Percentiles rank a stretch among this genome's conserved stretches.
Conservation (phyloP, 345 rosid genomes). For the Arabis hirsuta region DNA sequence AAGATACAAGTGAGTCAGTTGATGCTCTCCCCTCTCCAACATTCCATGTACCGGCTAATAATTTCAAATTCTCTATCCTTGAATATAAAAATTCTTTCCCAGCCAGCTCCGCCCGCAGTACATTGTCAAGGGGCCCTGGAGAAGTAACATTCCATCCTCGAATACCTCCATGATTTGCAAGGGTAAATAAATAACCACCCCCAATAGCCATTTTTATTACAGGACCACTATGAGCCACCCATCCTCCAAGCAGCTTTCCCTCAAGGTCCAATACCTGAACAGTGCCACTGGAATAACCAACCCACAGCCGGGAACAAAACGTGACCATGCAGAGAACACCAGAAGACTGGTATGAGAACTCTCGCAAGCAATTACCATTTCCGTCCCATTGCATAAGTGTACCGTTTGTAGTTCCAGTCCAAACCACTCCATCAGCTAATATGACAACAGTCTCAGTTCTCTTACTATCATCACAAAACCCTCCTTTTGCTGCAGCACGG, state of each 20-base stretch:
- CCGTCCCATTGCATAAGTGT: constrained; percentile 84
- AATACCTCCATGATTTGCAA: constrained; percentile 83
- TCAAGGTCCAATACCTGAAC: constrained; percentile 75
- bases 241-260: constrained; percentile 66
- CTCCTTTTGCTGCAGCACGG: constrained; percentile 83
- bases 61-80: constrained; percentile 60
- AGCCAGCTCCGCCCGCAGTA: constrained; percentile 62
- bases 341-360: constrained; percentile 55
- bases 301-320: constrained; percentile 65
- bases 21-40: constrained; percentile 83
- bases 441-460: constrained; percentile 74
- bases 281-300: constrained; percentile 67
- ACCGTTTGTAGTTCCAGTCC: constrained; percentile 90
- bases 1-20: constrained; percentile 61
- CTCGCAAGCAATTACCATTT: constrained; percentile 79
- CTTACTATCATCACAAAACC: constrained; percentile 79
- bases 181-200: constrained; percentile 67
- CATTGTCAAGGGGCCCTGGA: constrained; percentile 71
- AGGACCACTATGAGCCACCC: constrained; percentile 80
- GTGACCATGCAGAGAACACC: constrained; percentile 68
- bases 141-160: constrained; percentile 83
- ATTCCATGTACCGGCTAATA: constrained; percentile 77
- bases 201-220: constrained; percentile 67
- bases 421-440: constrained; percentile 70
- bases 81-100: constrained; percentile 65